Evolutionary conservation across 2,329 filamentous ascomycete species (phyloP).

Genomic region (Fusarium pseudonygamai): DNA sequence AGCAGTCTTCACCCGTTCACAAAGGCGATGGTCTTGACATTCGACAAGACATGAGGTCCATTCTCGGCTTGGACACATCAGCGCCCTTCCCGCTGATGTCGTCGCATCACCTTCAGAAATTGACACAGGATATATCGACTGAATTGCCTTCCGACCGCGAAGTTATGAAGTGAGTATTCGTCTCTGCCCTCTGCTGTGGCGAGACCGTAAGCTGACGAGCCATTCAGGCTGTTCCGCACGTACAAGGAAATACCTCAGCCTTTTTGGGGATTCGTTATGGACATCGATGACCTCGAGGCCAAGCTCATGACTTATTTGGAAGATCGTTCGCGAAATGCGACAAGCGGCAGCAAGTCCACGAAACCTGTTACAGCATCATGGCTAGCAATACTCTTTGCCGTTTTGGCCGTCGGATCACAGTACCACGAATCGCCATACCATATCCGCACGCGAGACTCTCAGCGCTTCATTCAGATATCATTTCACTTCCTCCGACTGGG

Average conservation of each 20-base stretch:
- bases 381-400: slow-evolving; percentile 72
- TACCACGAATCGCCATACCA: slow-evolving; percentile 73
- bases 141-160: slow-evolving; percentile 72
- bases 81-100: slow-evolving; percentile 76
- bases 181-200: background rate
- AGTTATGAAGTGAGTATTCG: slow-evolving; percentile 68
- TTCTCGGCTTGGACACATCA: slow-evolving; percentile 71
- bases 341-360: slow-evolving; percentile 55
- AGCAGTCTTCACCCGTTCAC: slow-evolving; percentile 65
- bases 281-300: slow-evolving; percentile 72
- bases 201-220: slow-evolving; percentile 7
- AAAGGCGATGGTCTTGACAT: slow-evolving; percentile 65
- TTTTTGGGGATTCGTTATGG: slow-evolving; percentile 74
- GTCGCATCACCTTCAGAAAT: slow-evolving; percentile 65
- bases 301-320: slow-evolving; percentile 73
- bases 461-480: slow-evolving; percentile 70
- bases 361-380: slow-evolving; percentile 70
- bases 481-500: slow-evolving; percentile 72
- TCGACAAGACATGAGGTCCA: slow-evolving; percentile 71
- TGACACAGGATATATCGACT: slow-evolving; percentile 68
- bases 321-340: slow-evolving; percentile 67
- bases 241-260: slow-evolving; percentile 75
- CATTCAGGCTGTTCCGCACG: slow-evolving; percentile 66
- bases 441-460: slow-evolving; percentile 66
- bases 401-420: slow-evolving; percentile 72